Percentiles rank a stretch among this genome's conserved stretches.
Conservation (phyloP, 441 rosid genomes). For the Gossypium schwendimanii region DNA sequence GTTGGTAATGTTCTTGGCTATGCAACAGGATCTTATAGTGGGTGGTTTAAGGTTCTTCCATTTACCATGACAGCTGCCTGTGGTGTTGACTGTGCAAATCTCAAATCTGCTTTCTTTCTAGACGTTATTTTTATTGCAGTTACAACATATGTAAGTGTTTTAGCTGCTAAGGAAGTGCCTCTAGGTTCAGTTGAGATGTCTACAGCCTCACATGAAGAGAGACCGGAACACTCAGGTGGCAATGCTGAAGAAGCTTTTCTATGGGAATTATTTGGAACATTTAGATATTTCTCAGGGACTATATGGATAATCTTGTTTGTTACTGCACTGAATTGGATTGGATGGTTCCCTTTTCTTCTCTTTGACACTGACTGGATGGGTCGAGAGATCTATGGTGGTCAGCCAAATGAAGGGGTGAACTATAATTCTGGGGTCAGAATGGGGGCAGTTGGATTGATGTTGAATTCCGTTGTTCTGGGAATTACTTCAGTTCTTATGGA, state of each 20-base stretch:
- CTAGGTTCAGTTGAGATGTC: conserved; percentile 31
- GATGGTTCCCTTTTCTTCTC: conserved; percentile 95
- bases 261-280: conserved; percentile 85
- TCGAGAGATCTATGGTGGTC: conserved; percentile 81
- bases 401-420: conserved; percentile 59
- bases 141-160: conserved; percentile 56
- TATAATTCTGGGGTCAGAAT: conserved; percentile 75
- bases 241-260: conserved; percentile 73
- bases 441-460: conserved; percentile 88
- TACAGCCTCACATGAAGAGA: conserved; percentile 30
- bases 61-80: conserved; percentile 72
- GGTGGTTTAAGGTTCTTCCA: conserved; percentile 80
- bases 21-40: conserved; percentile 83
- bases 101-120: conserved; percentile 86
- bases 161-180: conserved; percentile 64
- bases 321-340: conserved; percentile 86
- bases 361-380: conserved; percentile 99
- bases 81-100: conserved; percentile 75
- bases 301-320: conserved; percentile 84
- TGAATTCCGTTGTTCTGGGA: conserved; percentile 82
- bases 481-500: conserved; percentile 88
- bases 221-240: conserved; percentile 38
- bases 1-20: conserved; percentile 86
- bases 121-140: conserved; percentile 63
- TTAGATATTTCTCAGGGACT: conserved; percentile 66